A percentile compares a stretch with the other conserved stretches of the same genome.
Conservation (phyloP, 192 early-diverging fungal species). For the Coemansia sp. region DNA sequence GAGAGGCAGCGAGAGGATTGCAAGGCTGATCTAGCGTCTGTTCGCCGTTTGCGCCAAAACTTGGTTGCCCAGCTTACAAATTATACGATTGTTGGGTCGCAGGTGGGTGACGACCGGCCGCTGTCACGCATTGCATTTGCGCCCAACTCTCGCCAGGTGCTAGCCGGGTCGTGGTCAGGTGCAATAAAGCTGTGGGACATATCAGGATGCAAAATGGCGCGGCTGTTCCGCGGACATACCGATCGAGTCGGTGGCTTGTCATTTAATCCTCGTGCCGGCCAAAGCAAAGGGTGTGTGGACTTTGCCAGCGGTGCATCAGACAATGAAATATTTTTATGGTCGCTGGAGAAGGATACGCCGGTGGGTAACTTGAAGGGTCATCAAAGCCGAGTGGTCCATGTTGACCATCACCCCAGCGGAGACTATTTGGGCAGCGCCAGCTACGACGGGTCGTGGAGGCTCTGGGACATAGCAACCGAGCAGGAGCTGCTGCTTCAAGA, state of each 20-base stretch:
- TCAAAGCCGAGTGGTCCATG: slow-evolving; percentile 73
- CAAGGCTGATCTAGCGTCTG: slow-evolving; percentile 18
- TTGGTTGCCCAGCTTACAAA: slow-evolving; percentile 22
- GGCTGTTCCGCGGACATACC: slow-evolving; percentile 71
- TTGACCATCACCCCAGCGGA: slow-evolving; percentile 90
- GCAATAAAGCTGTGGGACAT: slow-evolving; percentile 84
- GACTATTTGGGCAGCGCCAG: slow-evolving; percentile 68
- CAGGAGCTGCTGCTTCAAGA: slow-evolving; percentile 85
- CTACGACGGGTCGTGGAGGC: slow-evolving; percentile 86
- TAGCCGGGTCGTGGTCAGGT: slow-evolving; percentile 85
- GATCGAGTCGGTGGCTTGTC: slow-evolving; percentile 86
- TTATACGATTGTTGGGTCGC: slow-evolving; percentile 73
- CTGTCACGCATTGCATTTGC: slow-evolving; percentile 74
- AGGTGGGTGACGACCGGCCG: slow-evolving; percentile 88
- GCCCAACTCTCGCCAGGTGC: slow-evolving; percentile 71
- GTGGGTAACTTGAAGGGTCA: slow-evolving; percentile 79
- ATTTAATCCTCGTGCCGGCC: slow-evolving; percentile 75
- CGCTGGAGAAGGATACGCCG: slow-evolving; percentile 74
- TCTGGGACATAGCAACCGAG: slow-evolving; percentile 86
- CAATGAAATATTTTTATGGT: slow-evolving; percentile 77
- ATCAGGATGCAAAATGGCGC: slow-evolving; percentile 63
- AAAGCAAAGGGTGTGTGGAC: slow-evolving; percentile 55
- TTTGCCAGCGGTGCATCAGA: slow-evolving; percentile 85
- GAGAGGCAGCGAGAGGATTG: slow-evolving; percentile 57
- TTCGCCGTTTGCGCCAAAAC: slow-evolving; percentile 55